Conservation (phyloP, 805 yeast genomes). For the Cyberlindnera maritima region DNA sequence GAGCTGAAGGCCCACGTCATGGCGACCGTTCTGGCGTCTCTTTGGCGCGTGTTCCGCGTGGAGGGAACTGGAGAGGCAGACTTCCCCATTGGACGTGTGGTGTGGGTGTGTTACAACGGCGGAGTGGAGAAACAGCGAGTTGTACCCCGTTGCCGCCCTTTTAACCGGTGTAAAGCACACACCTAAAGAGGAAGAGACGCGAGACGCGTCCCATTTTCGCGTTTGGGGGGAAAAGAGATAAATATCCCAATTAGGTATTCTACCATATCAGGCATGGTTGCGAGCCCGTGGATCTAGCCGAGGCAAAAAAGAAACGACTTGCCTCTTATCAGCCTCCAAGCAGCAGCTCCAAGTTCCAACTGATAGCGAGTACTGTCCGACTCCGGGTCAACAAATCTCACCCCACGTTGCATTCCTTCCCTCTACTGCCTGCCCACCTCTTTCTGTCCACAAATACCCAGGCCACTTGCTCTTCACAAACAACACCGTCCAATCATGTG, state of each 20-base stretch:
- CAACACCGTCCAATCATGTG: constrained; percentile 8
- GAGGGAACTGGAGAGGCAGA: not conserved
- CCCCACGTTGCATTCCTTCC: too few relatives aligned
- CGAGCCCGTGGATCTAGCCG: not conserved
- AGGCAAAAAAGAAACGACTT: not conserved
- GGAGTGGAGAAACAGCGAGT: too few relatives aligned
- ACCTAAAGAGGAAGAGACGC: not conserved
- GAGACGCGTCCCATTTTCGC: not conserved
- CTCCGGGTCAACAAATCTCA: too few relatives aligned
- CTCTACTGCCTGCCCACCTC: not conserved
- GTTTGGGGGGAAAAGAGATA: too few relatives aligned
- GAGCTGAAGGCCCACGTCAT: not conserved
- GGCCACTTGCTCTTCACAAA: not conserved
- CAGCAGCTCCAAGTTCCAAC: too few relatives aligned
- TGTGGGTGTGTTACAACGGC: too few relatives aligned
- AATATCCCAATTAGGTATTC: too few relatives aligned
- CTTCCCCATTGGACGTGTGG: too few relatives aligned
- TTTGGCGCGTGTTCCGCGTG: not conserved
- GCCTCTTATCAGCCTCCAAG: not conserved
- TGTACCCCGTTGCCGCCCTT: too few relatives aligned
- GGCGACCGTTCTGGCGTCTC: not conserved
- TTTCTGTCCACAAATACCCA: not conserved
- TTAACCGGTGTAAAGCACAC: too few relatives aligned
- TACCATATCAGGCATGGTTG: not conserved
- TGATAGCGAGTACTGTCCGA: not conserved